These are phyloP conservation scores for Pichia nanzhaoensis DNA, from an alignment of 805 yeast genomes.

Conservation along the genomic window DNA sequence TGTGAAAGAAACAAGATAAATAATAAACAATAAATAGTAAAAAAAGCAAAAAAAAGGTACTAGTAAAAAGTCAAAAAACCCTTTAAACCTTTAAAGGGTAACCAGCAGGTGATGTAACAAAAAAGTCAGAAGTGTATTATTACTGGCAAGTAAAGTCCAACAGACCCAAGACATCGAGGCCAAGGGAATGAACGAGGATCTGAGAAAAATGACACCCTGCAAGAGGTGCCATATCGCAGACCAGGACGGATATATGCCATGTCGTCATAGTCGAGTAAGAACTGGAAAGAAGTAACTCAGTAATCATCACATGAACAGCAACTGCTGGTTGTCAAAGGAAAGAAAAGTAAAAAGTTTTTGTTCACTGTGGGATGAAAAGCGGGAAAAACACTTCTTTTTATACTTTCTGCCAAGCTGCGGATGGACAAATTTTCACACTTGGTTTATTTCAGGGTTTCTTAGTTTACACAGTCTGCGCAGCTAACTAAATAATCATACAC, in stretches of 20 bases:
- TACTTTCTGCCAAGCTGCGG: neutral
- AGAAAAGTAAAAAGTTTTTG: neutral
- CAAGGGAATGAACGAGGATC: slow-evolving; percentile 20
- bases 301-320: slow-evolving; percentile 25
- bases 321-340: slow-evolving; percentile 9
- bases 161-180: slow-evolving; percentile 30
- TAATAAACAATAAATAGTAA: slow-evolving; percentile 5
- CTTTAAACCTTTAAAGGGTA: slow-evolving; percentile 7
- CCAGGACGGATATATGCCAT: slow-evolving; percentile 54
- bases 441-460: slow-evolving; percentile 7
- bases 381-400: slow-evolving; percentile 1
- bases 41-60: slow-evolving; percentile 5
- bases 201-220: slow-evolving; percentile 30
- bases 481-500: too few relatives aligned
- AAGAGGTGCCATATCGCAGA: slow-evolving; percentile 22
- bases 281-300: slow-evolving; percentile 81
- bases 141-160: slow-evolving; percentile 84
- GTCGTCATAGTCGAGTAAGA: slow-evolving; percentile 92
- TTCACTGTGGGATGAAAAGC: neutral
- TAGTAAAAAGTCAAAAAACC: slow-evolving; percentile 9
- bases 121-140: slow-evolving; percentile 49
- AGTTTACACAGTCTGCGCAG: too few relatives aligned
- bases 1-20: neutral
- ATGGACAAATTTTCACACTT: neutral
- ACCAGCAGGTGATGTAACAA: slow-evolving; percentile 8